Conservation (phyloP, 2,329 filamentous ascomycete species). For the Ramularia collo-cygni region DNA sequence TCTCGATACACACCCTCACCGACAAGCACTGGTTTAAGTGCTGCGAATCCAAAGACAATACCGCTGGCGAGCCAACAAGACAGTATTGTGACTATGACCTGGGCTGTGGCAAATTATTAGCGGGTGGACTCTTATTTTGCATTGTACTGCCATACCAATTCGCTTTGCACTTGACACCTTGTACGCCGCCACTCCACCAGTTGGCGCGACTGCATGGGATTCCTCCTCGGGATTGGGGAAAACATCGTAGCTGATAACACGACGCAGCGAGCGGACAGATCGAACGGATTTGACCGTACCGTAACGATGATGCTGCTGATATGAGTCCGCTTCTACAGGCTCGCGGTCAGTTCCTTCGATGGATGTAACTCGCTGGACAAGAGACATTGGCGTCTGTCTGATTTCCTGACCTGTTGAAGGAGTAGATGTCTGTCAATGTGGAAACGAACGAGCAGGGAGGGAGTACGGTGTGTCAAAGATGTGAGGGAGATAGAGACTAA, state of each 20-base stretch:
- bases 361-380: slow-evolving; percentile 46
- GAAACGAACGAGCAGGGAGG: too few species aligned
- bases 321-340: slow-evolving; percentile 15
- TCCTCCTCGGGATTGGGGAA: slow-evolving; percentile 34
- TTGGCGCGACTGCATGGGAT: slow-evolving; percentile 33
- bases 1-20: slow-evolving; percentile 64
- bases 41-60: slow-evolving; percentile 76
- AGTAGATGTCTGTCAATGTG: neutral
- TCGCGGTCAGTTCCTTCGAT: slow-evolving; percentile 45
- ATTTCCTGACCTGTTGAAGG: slow-evolving; percentile 7
- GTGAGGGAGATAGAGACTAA: too few species aligned
- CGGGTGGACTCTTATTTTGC: neutral
- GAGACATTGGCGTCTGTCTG: slow-evolving; percentile 37
- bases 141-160: slow-evolving; percentile 19
- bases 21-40: slow-evolving; percentile 73
- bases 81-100: slow-evolving; percentile 60
- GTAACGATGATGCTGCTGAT: slow-evolving; percentile 16
- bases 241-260: slow-evolving; percentile 44
- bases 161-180: slow-evolving; percentile 37
- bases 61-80: slow-evolving; percentile 74
- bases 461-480: too few species aligned
- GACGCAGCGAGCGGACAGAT: slow-evolving; percentile 30
- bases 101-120: slow-evolving; percentile 43
- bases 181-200: slow-evolving; percentile 42
- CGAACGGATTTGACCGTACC: slow-evolving; percentile 19